Base-by-base conservation (phyloP, 441 rosid genomes). In the Melastoma candidum region DNA sequence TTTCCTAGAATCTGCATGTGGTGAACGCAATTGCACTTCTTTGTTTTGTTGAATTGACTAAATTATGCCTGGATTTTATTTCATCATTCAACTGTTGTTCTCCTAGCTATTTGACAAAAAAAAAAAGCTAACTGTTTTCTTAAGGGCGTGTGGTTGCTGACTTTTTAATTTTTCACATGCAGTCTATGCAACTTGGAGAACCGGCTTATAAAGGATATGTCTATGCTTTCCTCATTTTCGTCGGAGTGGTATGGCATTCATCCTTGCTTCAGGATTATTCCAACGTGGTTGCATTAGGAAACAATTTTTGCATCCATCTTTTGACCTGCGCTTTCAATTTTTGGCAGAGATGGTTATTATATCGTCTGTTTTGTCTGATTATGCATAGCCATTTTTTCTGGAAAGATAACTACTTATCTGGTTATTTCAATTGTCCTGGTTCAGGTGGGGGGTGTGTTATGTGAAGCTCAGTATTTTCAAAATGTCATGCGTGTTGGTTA, bases 381-480 rank as follows among this genome's bases (percentile, higher is more conserved):
- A 36, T 36, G 41, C 8, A 3, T 36, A 36, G 8, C 41, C 41
- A 36, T 17, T 9, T 36, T 36, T 9, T 36, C 7, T 17, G 22
- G 22, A 17, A 17, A 17, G 22, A 17, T 17, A 17, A 17, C 22
- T 17, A 17, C 22, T 17, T 17, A 17, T 17, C 22, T 17, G 22
- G 22, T 17, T 17, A 17, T 17, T 39, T 36, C 36, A 17, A 52
- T 32, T 49, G 53, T 24, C 11, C 13, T 49, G 39, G 17, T 52
- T 26, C 56, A 52, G 56, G 56, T 39, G 26, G 56, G 46, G 24
- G 56, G 56, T n/a, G 56, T 52, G 56, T 36, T 52, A 39, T 52
- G 13, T 36, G 56, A 52, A 52, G 56, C 56, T 52, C 56, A 52
- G 56, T 52, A 52, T 17, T 52, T 52, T 52, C 56, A 52, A 27